Conservation (phyloP, 1,284 basidiomycete genomes). For the Polyporus tsugae region DNA sequence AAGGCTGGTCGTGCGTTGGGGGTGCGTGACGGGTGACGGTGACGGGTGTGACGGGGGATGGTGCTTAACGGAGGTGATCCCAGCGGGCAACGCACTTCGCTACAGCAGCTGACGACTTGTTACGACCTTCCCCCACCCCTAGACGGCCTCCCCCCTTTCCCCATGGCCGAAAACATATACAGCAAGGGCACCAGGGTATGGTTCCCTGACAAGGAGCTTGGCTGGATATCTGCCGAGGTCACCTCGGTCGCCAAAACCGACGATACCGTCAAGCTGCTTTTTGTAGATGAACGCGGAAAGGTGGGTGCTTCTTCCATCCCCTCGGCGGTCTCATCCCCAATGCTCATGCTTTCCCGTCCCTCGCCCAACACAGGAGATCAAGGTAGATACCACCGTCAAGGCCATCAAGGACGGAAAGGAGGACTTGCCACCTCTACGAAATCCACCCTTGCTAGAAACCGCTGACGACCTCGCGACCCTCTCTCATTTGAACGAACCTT, state of each 20-base stretch:
- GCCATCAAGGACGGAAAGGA: conserved; percentile 80
- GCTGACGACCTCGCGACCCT: conserved; percentile 98
- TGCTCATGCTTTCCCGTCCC: conserved; percentile 11
- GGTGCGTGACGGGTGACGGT: not conserved
- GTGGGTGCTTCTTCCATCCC: conserved; percentile 48
- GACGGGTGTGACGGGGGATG: conserved; percentile 22
- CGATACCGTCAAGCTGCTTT: conserved; percentile 80
- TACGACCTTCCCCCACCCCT: conserved; percentile 25
- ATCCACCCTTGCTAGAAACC: conserved; percentile 95
- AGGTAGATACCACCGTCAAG: conserved; percentile 79
- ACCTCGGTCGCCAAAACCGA: conserved; percentile 63
- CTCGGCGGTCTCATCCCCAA: conserved; percentile 13
- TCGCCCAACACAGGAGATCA: conserved; percentile 65
- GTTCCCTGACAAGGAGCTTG: conserved; percentile 93
- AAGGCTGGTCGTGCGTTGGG: too few species aligned
- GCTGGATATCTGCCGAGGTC: conserved; percentile 92
- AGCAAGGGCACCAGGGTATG: conserved; percentile 86
- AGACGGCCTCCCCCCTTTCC: conserved; percentile 24
- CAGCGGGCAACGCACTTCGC: conserved; percentile 2
- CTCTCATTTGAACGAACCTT: conserved; percentile 98
- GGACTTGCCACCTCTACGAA: conserved; percentile 91
- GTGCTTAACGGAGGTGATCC: conserved; percentile 12
- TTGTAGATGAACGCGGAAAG: conserved; percentile 89
- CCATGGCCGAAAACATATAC: conserved; percentile 88
- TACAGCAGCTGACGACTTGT: conserved; percentile 33